Evolutionary conservation across 352 stramenopile genomes (phyloP).

Genomic region (Phytophthora vignae): DNA sequence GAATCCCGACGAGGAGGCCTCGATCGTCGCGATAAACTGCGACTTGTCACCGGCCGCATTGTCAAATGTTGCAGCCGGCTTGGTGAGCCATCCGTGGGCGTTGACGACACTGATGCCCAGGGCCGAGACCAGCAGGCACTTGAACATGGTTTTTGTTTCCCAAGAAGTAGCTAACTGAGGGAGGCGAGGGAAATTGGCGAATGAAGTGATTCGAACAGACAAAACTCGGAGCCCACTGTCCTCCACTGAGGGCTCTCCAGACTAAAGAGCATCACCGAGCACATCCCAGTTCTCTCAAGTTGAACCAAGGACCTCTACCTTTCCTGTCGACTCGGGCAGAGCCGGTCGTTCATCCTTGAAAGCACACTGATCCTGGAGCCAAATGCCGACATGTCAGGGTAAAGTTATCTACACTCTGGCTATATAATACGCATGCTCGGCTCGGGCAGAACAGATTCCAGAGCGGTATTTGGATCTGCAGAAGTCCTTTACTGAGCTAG

Average conservation of each 20-base stretch:
- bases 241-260: neutral
- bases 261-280: neutral
- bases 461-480: neutral
- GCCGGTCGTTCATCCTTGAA: neutral
- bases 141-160: constrained; percentile 14
- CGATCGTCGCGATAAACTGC: constrained; percentile 42
- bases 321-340: constrained; percentile 9
- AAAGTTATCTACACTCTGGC: neutral
- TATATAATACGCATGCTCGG: neutral
- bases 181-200: constrained; percentile 17
- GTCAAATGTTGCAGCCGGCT: constrained; percentile 26
- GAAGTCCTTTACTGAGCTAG: neutral
- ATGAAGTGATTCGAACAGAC: constrained; percentile 30
- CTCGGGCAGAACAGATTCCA: neutral
- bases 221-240: constrained; percentile 12
- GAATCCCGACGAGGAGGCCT: constrained; percentile 26
- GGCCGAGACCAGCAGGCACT: constrained; percentile 16
- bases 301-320: constrained; percentile 20
- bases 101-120: constrained; percentile 12
- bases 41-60: constrained; percentile 22
- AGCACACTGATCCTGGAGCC: neutral
- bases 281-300: constrained; percentile 22
- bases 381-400: neutral
- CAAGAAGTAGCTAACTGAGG: neutral
- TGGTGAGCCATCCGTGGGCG: constrained; percentile 35